Base-by-base conservation (phyloP, 306 rosid genomes). In the Abrus pulchellus region DNA sequence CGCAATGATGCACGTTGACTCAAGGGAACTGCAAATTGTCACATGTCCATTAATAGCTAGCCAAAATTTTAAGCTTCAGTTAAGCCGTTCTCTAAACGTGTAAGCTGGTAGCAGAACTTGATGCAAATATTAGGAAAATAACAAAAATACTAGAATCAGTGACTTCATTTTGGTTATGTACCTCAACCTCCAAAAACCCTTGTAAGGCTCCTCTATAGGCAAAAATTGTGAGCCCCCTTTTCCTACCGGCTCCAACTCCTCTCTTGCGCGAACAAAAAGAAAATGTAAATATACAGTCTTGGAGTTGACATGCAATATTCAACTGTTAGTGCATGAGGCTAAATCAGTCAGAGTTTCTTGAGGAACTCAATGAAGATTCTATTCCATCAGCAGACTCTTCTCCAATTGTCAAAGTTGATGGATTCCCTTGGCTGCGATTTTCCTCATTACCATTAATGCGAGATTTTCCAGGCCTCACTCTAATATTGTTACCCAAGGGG, bases 401-500 rank as follows among this genome's bases (percentile, higher is more conserved):
- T n/a, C 89, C 87, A 80, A 63, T 83, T 47, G 88, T 85, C 32
- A 64, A 61, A 47, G 88, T 59, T 5, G 88, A 86, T 56, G 94
- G 69, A 82, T 50, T 89, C 76, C 85, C 90, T 43, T 80, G 94
- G 83, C 49, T 53, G 75, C 88, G 83, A 66, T 75, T 88, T 41
- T 90, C 94, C 78, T 90, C 94, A 8, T 64, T 79, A 60, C 84
- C 75, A 33, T 9, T 72, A 6, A 55, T 56, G 38, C 92, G 93
- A 66, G 86, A 76, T 72, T 86, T 93, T 80, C 96, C 92, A 9
- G 89, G 85, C 76, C 97, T 90, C 52, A 85, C 71, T 66, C 97
- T 83, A 71, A 93, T 77, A 76, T 84, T 87, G 72, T 79, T 69
- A 29, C 96, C 97, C 92, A 93, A 85, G 70, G 97, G 97, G 65